Evolutionary conservation across 2,329 filamentous ascomycete genomes (phyloP).

Genomic region (Diaporthe aspalathi): DNA sequence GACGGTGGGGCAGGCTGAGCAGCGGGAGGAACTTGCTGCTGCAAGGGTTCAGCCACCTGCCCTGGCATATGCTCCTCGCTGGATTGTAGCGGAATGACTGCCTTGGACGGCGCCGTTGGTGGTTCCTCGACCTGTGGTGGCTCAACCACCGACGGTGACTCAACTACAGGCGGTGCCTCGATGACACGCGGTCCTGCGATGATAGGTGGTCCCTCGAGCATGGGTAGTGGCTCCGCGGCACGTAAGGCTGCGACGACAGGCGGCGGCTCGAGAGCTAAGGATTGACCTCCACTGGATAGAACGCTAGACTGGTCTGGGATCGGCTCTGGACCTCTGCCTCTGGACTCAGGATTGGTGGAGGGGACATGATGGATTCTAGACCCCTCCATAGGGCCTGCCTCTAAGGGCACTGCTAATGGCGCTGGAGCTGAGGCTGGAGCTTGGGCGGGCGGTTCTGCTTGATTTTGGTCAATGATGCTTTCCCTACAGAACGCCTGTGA

Average conservation of each 20-base stretch:
- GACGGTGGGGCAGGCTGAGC: neutral
- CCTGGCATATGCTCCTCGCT: constrained; percentile 37
- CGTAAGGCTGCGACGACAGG: neutral
- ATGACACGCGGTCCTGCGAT: constrained; percentile 1
- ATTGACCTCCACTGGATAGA: neutral
- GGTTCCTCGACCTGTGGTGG: constrained; percentile 5
- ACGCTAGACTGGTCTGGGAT: constrained; percentile 21
- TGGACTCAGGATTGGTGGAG: constrained; percentile 5
- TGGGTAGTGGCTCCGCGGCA: neutral
- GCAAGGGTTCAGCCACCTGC: neutral
- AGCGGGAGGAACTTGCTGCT: neutral
- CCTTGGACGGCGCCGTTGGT: neutral
- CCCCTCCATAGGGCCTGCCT: constrained; percentile 15
- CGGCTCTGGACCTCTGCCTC: neutral
- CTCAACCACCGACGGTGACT: neutral
- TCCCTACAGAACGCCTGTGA: constrained; percentile 11
- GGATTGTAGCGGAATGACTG: constrained; percentile 30
- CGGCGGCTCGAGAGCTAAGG: constrained; percentile 15
- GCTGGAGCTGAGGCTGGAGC: no score
- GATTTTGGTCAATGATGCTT: constrained; percentile 3
- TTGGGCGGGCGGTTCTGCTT: constrained; percentile 22
- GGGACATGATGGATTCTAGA: constrained; percentile 17
- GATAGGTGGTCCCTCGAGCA: neutral
- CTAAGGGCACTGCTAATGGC: constrained; percentile 5
- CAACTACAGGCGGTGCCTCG: constrained; percentile 8